phyloP scores from a whole-genome alignment of 371 early-diverging fungal species.

The Mucor indicus region DNA sequence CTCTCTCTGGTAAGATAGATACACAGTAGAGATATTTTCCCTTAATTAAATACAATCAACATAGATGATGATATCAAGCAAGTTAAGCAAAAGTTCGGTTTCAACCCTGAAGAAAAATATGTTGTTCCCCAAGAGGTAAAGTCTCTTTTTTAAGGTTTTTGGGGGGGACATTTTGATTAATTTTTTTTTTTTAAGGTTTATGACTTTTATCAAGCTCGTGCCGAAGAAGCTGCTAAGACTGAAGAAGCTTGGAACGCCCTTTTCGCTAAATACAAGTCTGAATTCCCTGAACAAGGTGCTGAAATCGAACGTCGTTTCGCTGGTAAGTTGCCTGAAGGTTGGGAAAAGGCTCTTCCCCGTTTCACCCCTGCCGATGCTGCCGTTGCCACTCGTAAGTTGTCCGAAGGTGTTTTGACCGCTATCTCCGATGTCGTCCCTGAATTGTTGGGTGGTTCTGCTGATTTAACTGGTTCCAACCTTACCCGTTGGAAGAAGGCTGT shows the following conservation, averaged over 20 bases:
- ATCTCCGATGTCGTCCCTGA: conserved; percentile 80
- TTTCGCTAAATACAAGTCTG: conserved; percentile 60
- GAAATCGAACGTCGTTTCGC: conserved; percentile 79
- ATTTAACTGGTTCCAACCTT: conserved; percentile 97
- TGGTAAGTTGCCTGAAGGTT: conserved; percentile 74
- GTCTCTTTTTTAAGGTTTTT: not conserved
- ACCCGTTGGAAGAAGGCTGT: conserved; percentile 93
- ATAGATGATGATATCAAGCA: conserved; percentile 82
- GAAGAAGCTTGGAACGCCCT: conserved; percentile 77
- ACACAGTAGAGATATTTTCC: not conserved
- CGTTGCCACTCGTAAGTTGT: conserved; percentile 91
- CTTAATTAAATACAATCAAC: not conserved
- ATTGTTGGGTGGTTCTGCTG: conserved; percentile 98
- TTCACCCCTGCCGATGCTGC: conserved; percentile 79
- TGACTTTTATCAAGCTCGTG: conserved; percentile 62
- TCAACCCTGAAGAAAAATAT: conserved; percentile 77
- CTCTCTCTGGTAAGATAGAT: conserved; percentile 66
- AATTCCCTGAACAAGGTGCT: conserved; percentile 65
- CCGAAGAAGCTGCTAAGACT: conserved; percentile 55
- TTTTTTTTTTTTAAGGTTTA: conserved; percentile 39
- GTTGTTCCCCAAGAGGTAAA: conserved; percentile 60
- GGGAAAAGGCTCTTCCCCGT: conserved; percentile 70
- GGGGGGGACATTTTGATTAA: not conserved
- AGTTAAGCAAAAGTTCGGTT: conserved; percentile 85
- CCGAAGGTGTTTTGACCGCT: conserved; percentile 81